A percentile compares a stretch with the other conserved stretches of the same genome.
phyloP scores from a whole-genome alignment of 306 rosid genomes.

The Castanea crenata region DNA sequence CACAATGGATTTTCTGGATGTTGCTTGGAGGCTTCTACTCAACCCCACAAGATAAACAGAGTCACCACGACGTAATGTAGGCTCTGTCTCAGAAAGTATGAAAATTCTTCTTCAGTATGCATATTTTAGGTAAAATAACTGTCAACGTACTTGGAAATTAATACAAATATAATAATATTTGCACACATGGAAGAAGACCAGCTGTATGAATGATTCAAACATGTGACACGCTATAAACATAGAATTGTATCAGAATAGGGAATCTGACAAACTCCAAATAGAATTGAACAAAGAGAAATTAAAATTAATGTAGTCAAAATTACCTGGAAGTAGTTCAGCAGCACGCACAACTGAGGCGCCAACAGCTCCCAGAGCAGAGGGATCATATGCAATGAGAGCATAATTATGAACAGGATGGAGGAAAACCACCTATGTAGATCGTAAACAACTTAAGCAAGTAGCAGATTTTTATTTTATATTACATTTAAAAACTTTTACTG shows the following conservation, averaged over 20 bases:
- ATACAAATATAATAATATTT: background rate
- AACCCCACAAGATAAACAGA: conserved; percentile 91
- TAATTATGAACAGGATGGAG: conserved; percentile 96
- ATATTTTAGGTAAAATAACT: background rate
- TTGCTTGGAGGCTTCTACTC: conserved; percentile 98
- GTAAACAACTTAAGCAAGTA: conserved; percentile 10
- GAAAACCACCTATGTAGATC: conserved; percentile 72
- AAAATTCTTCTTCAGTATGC: background rate
- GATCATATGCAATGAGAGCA: conserved; percentile 90
- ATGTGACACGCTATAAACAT: background rate
- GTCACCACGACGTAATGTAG: conserved; percentile 83
- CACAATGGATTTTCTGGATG: conserved; percentile 93
- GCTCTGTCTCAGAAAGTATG: conserved; percentile 56
- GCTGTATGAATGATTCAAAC: background rate
- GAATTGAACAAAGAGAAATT: conserved; percentile 3
- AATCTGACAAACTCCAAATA: background rate
- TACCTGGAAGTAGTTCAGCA: conserved; percentile 92
- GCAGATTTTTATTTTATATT: background rate
- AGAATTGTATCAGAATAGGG: background rate
- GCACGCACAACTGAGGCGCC: conserved; percentile 82
- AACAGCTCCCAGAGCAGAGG: conserved; percentile 82
- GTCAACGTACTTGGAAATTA: background rate
- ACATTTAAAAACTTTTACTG: background rate
- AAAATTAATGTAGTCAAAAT: conserved; percentile 8
- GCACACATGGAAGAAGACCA: background rate